Evolutionary conservation across 768 basidiomycete species (phyloP).

Genomic region (Coprinopsis cinerea): DNA sequence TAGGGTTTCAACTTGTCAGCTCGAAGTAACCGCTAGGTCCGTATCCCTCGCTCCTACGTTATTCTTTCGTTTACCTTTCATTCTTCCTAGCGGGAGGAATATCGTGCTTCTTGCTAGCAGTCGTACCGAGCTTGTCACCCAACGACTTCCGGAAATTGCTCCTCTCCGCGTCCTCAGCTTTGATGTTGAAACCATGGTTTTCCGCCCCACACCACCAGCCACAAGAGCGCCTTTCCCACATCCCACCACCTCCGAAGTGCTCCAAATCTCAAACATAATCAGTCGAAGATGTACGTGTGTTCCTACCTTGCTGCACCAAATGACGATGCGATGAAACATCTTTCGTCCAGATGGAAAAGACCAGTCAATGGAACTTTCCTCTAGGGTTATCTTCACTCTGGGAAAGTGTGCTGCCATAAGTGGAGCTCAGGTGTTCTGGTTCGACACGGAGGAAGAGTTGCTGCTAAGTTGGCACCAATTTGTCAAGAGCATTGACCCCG

Average conservation of each 20-base stretch:
- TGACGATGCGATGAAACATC: background rate
- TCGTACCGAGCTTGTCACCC: background rate
- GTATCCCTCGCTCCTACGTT: too few relatives aligned
- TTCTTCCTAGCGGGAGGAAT: too few relatives aligned
- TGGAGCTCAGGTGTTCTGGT: constrained; percentile 84
- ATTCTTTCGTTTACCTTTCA: too few relatives aligned
- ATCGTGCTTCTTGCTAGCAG: background rate
- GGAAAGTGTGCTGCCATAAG: constrained; percentile 87
- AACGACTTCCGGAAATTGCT: constrained; percentile 42
- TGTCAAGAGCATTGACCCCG: constrained; percentile 82
- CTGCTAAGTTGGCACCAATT: constrained; percentile 81
- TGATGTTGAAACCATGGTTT: constrained; percentile 93
- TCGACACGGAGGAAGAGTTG: constrained; percentile 64
- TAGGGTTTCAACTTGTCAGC: too few relatives aligned
- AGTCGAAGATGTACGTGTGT: constrained; percentile 67
- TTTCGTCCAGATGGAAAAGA: constrained; percentile 60
- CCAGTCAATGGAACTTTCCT: constrained; percentile 87
- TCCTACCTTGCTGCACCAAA: constrained; percentile 1
- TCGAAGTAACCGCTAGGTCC: too few relatives aligned
- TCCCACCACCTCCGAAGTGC: constrained; percentile 75
- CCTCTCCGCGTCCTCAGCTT: constrained; percentile 90
- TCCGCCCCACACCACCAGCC: constrained; percentile 46
- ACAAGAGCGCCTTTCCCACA: constrained; percentile 66
- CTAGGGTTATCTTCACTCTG: constrained; percentile 90
- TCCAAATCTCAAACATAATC: constrained; percentile 97